phyloP scores from a whole-genome alignment of 768 basidiomycete genomes.

The Rhodotorula graminis region DNA sequence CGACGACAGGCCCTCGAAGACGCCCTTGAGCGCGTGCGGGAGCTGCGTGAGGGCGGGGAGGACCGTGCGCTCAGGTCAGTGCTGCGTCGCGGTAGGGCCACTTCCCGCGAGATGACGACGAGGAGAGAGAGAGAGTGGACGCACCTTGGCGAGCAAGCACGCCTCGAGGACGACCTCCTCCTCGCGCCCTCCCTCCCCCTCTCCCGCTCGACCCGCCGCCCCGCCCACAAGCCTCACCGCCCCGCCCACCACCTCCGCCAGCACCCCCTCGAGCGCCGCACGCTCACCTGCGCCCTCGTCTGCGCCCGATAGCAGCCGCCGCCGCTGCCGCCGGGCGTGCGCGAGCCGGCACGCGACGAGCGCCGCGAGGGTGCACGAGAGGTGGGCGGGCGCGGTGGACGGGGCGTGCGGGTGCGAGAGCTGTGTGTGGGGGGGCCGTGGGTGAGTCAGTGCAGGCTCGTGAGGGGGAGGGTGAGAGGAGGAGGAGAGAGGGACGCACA shows the following conservation, averaged over 20 bases:
- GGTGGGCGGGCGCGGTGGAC: neutral
- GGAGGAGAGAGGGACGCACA: neutral
- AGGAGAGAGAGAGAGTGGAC: neutral
- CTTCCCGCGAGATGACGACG: too few species aligned
- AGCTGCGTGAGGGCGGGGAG: neutral
- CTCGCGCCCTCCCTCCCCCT: neutral
- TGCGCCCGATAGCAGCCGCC: too few species aligned
- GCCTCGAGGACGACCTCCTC: neutral
- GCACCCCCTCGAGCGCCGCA: neutral
- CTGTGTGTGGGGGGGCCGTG: neutral
- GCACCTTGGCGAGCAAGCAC: neutral
- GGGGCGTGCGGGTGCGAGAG: neutral
- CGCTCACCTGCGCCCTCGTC: neutral
- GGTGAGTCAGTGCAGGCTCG: neutral
- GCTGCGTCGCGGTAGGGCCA: too few species aligned
- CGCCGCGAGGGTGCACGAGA: neutral
- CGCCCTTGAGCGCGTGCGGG: neutral
- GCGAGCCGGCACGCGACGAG: slow-evolving; percentile 2
- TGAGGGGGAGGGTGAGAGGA: too few species aligned
- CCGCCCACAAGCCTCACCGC: neutral
- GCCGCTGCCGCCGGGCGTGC: neutral
- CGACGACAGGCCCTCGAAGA: neutral
- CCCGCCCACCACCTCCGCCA: neutral
- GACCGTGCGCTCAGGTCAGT: too few species aligned
- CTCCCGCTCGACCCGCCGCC: neutral